Base-by-base conservation (phyloP, 2,329 filamentous ascomycete genomes). In the Cercospora sp. region DNA sequence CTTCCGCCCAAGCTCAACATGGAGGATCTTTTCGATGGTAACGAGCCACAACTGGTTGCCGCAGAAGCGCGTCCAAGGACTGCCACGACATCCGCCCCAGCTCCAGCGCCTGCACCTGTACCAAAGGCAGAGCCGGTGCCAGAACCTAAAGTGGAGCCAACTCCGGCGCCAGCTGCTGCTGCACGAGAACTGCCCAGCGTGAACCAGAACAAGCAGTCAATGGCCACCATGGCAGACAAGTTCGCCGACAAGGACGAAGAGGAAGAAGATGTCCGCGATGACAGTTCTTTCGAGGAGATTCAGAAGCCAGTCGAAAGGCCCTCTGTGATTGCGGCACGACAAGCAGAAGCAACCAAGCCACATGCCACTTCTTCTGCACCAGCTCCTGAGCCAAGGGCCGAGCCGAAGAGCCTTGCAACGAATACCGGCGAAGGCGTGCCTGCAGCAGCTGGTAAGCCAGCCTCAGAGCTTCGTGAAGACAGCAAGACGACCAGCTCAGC, bases 1-100 rank as follows among this genome's bases (percentile, higher is more conserved):
- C 81, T 96, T 51, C 94, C 95, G 7, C 86, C 93, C 68, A 98
- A 97, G 86, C 94, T 99, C 77, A 94, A 95, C 73, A 88, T 99
- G 74, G 94, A 96, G 80, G 94, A 91, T 75, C 80, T 98, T 59
- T 98, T 96, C 80, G 93, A 97, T 48, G 94, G 94, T 64, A 87
- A 87, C 70, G 91, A 89, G 5, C 89, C 93, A 3, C 88, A 91
- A 74, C 93, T 97, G 81, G 86, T 97, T 18, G 78, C 90, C 5
- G 83, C 89, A 6, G 88, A 91, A 74, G 89, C 88, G 79, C 91
- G 89, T 79, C 83, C 90, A 26, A 73, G 71, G 48, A 40, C 51
- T 30, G 53, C 74, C n/a, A 75, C 75, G 30, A 33, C 71, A 59
- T 28, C 53, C 16, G 67, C 74, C 20, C 63, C 69, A 16, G 77